phyloP scores from a whole-genome alignment of 257 asterid species.

The Fraxinus pennsylvanica region DNA sequence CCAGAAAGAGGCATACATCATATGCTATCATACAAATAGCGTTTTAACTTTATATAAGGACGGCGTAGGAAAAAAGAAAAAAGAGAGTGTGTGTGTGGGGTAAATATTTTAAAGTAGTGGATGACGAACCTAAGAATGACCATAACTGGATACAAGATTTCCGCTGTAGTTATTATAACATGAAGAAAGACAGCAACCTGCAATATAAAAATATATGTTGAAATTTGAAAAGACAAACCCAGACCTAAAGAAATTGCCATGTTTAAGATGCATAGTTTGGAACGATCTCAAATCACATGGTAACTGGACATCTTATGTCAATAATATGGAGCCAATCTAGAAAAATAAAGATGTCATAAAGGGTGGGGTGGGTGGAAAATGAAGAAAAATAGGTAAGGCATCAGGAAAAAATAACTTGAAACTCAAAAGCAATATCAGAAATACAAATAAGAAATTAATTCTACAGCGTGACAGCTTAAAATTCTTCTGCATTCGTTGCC shows the following conservation, averaged over 20 bases:
- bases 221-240: neutral
- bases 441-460: conserved; percentile 9
- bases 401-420: conserved; percentile 11
- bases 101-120: conserved; percentile 16
- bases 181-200: conserved; percentile 82
- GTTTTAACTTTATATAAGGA: neutral
- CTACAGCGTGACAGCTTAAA: conserved; percentile 10
- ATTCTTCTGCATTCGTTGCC: neutral
- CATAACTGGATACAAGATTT: conserved; percentile 75
- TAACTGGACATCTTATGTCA: neutral
- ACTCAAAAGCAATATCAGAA: conserved; percentile 4
- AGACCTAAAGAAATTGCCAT: neutral
- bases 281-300: neutral
- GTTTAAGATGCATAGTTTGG: neutral
- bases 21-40: neutral
- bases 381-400: neutral
- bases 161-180: conserved; percentile 59
- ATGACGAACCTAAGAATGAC: conserved; percentile 82
- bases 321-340: neutral
- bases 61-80: neutral
- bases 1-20: neutral
- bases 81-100: neutral
- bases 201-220: conserved; percentile 17
- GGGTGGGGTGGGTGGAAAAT: neutral
- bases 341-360: neutral